Evolutionary conservation across 371 early-diverging fungal genomes (phyloP).

Genomic region (Umbelopsis sp.): DNA sequence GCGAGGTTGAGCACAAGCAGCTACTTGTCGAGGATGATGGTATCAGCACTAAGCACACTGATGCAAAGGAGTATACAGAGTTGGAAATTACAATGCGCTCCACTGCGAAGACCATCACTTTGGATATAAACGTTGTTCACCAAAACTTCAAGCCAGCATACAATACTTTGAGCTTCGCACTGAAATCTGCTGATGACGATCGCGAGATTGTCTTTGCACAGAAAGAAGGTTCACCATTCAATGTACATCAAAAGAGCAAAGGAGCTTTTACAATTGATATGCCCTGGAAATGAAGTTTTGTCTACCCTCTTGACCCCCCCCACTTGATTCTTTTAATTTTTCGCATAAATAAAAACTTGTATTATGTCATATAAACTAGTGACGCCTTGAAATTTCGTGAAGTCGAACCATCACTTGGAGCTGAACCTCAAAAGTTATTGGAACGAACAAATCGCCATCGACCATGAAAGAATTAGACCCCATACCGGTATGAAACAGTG

Average conservation of each 20-base stretch:
- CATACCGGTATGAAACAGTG: slow-evolving; percentile 30
- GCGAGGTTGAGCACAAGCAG: slow-evolving; percentile 14
- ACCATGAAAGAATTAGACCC: slow-evolving; percentile 47
- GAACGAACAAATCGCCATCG: background rate
- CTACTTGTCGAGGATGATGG: slow-evolving; percentile 50
- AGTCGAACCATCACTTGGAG: background rate
- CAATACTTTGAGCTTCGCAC: slow-evolving; percentile 42
- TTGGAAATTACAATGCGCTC: slow-evolving; percentile 37
- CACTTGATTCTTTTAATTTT: too few relatives aligned
- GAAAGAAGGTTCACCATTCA: background rate
- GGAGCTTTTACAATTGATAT: background rate
- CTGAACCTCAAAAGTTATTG: background rate
- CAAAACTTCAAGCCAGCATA: slow-evolving; percentile 46
- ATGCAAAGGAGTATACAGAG: slow-evolving; percentile 37
- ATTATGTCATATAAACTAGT: too few relatives aligned
- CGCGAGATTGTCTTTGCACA: slow-evolving; percentile 28
- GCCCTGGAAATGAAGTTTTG: background rate
- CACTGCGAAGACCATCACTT: slow-evolving; percentile 28
- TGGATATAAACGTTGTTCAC: slow-evolving; percentile 35
- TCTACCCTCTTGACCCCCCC: too few relatives aligned
- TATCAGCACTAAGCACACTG: slow-evolving; percentile 38
- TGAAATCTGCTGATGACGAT: slow-evolving; percentile 47
- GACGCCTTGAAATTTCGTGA: background rate
- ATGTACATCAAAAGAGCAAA: too few relatives aligned
- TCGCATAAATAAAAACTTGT: too few relatives aligned